These are phyloP conservation scores for Amoeboradix gromovi DNA, from an alignment of 371 early-diverging fungal species.

Conservation along the genomic window DNA sequence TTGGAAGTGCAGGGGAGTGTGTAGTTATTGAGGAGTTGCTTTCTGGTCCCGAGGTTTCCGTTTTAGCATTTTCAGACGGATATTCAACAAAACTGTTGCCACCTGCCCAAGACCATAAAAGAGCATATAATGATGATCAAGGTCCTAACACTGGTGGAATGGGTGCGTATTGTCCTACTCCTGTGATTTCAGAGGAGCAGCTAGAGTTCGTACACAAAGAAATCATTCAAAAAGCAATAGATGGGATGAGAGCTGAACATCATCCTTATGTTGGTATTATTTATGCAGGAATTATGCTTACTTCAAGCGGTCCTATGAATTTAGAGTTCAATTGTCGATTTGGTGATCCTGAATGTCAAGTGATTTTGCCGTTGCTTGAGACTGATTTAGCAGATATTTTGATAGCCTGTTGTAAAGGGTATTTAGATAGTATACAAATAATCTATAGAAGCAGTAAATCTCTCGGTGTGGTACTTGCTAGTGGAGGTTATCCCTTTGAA, in stretches of 20 bases:
- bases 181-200: constrained; percentile 42
- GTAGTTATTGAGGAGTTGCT: constrained; percentile 82
- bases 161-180: constrained; percentile 90
- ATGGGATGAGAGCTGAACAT: constrained; percentile 76
- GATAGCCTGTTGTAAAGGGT: constrained; percentile 56
- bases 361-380: constrained; percentile 56
- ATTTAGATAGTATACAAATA: constrained; percentile 55
- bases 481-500: constrained; percentile 64
- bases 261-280: constrained; percentile 84
- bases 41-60: constrained; percentile 62
- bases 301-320: constrained; percentile 53
- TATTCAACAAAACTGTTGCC: constrained; percentile 62
- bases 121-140: constrained; percentile 59
- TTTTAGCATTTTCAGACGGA: constrained; percentile 78
- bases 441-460: constrained; percentile 37
- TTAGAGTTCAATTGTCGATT: constrained; percentile 89
- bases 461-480: constrained; percentile 65
- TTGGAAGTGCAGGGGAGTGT: constrained; percentile 63
- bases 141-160: constrained; percentile 95
- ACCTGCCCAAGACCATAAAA: constrained; percentile 89
- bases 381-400: constrained; percentile 61
- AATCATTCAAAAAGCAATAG: constrained; percentile 59
- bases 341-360: constrained; percentile 91
- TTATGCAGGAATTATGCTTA: constrained; percentile 85
- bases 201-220: constrained; percentile 36